Percentiles rank a stretch among this genome's conserved stretches.
Evolutionary conservation across 2,329 filamentous ascomycete species (phyloP).

Genomic region (Elsinoe batatas): DNA sequence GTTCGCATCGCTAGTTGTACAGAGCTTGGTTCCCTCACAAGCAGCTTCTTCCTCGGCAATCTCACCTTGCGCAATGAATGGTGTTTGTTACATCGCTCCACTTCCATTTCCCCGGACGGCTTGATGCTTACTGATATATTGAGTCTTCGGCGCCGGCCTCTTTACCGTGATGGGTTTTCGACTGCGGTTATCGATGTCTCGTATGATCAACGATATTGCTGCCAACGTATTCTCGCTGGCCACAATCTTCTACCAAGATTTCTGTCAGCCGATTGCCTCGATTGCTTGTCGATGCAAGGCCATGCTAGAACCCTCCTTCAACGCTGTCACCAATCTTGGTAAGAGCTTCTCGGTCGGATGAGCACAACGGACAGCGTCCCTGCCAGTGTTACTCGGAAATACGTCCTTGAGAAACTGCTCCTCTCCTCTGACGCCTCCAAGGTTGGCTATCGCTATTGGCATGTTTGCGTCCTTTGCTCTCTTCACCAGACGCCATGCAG

Average conservation of each 20-base stretch:
- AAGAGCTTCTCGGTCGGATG: slow-evolving; percentile 33
- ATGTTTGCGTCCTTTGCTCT: slow-evolving; percentile 71
- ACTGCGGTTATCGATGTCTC: neutral
- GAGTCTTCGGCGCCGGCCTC: neutral
- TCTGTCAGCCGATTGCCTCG: neutral
- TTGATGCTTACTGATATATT: neutral
- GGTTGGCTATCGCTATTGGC: slow-evolving; percentile 78
- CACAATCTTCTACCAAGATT: neutral
- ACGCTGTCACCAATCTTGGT: slow-evolving; percentile 25
- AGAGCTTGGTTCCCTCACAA: neutral
- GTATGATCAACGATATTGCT: neutral
- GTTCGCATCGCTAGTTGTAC: too few species aligned
- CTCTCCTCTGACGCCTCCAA: slow-evolving; percentile 74
- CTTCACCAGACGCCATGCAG: slow-evolving; percentile 82
- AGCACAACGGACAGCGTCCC: slow-evolving; percentile 31
- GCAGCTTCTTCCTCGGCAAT: neutral
- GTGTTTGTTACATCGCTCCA: neutral
- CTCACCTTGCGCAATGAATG: neutral
- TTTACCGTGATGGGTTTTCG: neutral
- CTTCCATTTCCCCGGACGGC: neutral
- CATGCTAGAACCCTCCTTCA: slow-evolving; percentile 14
- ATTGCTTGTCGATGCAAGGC: neutral
- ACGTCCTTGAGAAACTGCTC: slow-evolving; percentile 57
- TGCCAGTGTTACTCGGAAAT: slow-evolving; percentile 32
- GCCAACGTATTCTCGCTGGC: neutral